Evolutionary conservation across 2,329 filamentous ascomycete species (phyloP).

Genomic region (Monosporascus sp.): DNA sequence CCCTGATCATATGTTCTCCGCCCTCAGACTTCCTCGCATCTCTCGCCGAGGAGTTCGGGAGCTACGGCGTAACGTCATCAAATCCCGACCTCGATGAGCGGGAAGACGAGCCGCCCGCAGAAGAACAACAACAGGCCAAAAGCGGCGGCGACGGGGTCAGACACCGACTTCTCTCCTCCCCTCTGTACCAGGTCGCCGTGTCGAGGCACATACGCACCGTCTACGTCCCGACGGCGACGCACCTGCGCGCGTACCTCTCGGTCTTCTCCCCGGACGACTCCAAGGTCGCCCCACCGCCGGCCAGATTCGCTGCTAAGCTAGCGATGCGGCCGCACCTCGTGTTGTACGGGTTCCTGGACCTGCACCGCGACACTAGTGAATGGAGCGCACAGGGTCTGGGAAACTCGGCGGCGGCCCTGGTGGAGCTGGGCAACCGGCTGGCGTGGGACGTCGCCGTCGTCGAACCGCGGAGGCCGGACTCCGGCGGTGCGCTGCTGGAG

Average conservation of each 20-base stretch:
- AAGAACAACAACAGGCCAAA: slow-evolving; percentile 10
- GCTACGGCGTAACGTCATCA: neutral
- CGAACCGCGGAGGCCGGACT: slow-evolving; percentile 34
- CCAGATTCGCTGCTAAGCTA: slow-evolving; percentile 4
- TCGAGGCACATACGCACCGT: slow-evolving; percentile 64
- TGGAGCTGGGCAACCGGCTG: slow-evolving; percentile 52
- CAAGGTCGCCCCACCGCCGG: slow-evolving; percentile 32
- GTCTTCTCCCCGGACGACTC: slow-evolving; percentile 40
- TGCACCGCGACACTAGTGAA: slow-evolving; percentile 64
- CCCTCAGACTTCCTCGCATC: slow-evolving; percentile 59
- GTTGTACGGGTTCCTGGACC: slow-evolving; percentile 58
- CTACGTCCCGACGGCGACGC: slow-evolving; percentile 71
- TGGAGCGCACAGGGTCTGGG: slow-evolving; percentile 72
- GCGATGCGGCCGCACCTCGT: slow-evolving; percentile 42
- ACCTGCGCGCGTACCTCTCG: slow-evolving; percentile 71
- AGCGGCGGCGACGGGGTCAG: slow-evolving; percentile 7
- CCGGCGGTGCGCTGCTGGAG: slow-evolving; percentile 17
- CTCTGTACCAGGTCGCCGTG: slow-evolving; percentile 63
- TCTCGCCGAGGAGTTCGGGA: slow-evolving; percentile 44
- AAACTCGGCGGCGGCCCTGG: slow-evolving; percentile 54
- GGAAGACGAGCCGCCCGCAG: slow-evolving; percentile 1
- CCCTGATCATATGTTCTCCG: slow-evolving; percentile 65
- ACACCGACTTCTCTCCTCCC: slow-evolving; percentile 51
- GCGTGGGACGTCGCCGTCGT: slow-evolving; percentile 40
- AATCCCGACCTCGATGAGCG: neutral